Evolutionary conservation across 2,329 filamentous ascomycete genomes (phyloP), one percentile per base, ranked within the genome.

Genomic region (Colletotrichum horii): DNA sequence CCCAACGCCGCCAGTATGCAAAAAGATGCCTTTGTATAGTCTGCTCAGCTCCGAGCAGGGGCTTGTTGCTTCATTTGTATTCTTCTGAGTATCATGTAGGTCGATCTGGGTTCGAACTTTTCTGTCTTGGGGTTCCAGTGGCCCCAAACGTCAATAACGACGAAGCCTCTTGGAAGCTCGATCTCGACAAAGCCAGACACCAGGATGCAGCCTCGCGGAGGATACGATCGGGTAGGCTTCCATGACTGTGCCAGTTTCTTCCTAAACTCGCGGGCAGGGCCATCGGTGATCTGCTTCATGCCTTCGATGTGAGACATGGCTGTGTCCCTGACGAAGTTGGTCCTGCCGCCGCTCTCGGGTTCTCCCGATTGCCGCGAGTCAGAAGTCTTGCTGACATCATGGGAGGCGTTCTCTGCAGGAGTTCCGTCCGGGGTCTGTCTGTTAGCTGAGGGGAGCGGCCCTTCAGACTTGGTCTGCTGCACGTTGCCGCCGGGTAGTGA

Each of bases 101-200:
- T 73, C 6, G 76, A 78, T 3, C 43, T 52, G 6, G 32, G 12
- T 48, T 79, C 85, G 67, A 86, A 90, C 61, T 83, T 84, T 76
- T 86, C 85, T 55, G 86, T 87, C 80, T 90, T 89, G 2, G 91
- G 90, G 79, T 93, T 87, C 82, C 90, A 93, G 81, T 87, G 91
- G 3, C 86, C 88, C 14, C 82, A 74, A 3, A 90, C 89, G 75
- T 91, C 88, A 15, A 92, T 83, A 4, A 87, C 85, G 70, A 92
- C 80, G 66, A 84, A 84, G 1, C 87, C 86, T 26, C 82, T 85
- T 3, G 87, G 80, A 3, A 89, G 85, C 55, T 87, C 84, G 3
- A 92, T 73, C 76, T 92, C 89, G 3, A 93, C 87, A 14, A 91
- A 80, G 1, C 91, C 91, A 19, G 88, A 88, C 2, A 93, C 85